Percentiles rank a stretch among this genome's conserved stretches.
phyloP scores from a whole-genome alignment of 176 grass and related monocot genomes.

The Guadua angustifolia region DNA sequence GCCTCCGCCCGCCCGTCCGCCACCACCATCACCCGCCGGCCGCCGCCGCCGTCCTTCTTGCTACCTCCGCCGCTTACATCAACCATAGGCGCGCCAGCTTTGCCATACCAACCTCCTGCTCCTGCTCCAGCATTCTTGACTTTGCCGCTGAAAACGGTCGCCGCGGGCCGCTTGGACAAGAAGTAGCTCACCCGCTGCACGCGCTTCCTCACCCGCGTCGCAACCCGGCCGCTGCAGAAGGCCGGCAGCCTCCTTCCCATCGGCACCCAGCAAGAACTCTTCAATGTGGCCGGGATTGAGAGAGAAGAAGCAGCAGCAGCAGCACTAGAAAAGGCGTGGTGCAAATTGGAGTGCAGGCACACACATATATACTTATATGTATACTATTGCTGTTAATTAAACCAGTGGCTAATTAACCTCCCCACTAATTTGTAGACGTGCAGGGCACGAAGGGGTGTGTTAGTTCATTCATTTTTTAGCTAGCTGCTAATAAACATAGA shows the following conservation, averaged over 20 bases:
- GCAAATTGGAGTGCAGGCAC: background rate
- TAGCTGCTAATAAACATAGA: background rate
- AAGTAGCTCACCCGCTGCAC: slow-evolving; percentile 25
- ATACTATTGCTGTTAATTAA: background rate
- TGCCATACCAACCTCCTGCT: background rate
- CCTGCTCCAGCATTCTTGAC: background rate
- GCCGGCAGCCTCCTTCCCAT: slow-evolving; percentile 52
- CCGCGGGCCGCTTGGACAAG: slow-evolving; percentile 14
- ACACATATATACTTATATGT: background rate
- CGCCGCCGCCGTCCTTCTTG: slow-evolving; percentile 30
- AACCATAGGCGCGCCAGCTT: background rate
- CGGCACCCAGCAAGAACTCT: background rate
- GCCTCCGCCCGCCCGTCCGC: slow-evolving; percentile 42
- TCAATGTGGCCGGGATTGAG: background rate
- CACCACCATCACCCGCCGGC: slow-evolving; percentile 49
- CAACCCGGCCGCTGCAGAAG: slow-evolving; percentile 21
- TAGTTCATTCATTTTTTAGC: background rate
- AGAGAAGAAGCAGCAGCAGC: background rate
- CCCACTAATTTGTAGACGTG: slow-evolving; percentile 18
- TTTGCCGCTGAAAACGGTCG: background rate
- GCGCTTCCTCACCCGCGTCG: slow-evolving; percentile 48
- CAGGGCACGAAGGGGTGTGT: slow-evolving; percentile 15
- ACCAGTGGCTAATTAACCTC: background rate
- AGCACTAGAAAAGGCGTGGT: background rate
- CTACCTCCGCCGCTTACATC: background rate